These are phyloP conservation scores for Geosmithia morbida DNA, from an alignment of 2,329 filamentous ascomycete species.

Conservation along the genomic window DNA sequence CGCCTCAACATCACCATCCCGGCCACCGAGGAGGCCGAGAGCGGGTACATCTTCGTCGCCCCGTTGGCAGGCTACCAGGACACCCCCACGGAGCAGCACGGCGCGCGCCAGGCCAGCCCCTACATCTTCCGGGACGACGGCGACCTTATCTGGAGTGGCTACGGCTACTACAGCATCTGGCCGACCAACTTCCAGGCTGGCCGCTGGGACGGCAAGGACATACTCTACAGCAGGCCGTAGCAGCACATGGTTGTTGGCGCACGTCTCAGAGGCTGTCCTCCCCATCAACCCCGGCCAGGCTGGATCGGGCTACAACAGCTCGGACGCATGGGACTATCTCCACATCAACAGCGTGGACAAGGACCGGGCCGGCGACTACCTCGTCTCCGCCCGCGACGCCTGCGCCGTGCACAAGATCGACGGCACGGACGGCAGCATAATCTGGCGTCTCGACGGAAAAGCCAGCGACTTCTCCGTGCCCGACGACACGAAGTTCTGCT, in stretches of 20 bases:
- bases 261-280: slow-evolving; percentile 24
- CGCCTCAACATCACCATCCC: slow-evolving; percentile 26
- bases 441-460: slow-evolving; percentile 38
- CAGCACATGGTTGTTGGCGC: too few relatives aligned
- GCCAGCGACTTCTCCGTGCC: slow-evolving; percentile 22
- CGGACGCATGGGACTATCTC: slow-evolving; percentile 37
- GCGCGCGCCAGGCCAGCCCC: slow-evolving; percentile 33
- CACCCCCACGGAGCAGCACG: slow-evolving; percentile 21
- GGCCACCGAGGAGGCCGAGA: slow-evolving; percentile 20
- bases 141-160: slow-evolving; percentile 42
- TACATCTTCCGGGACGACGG: slow-evolving; percentile 41
- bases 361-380: slow-evolving; percentile 29
- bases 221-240: slow-evolving; percentile 37
- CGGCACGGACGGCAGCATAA: slow-evolving; percentile 28
- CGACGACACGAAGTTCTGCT: slow-evolving; percentile 25
- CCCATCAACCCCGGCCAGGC: slow-evolving; percentile 28
- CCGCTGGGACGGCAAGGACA: slow-evolving; percentile 32
- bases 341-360: slow-evolving; percentile 45
- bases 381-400: slow-evolving; percentile 37
- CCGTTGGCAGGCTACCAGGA: slow-evolving; percentile 20
- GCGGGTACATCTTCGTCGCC: slow-evolving; percentile 28
- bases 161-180: slow-evolving; percentile 36
- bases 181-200: slow-evolving; percentile 36
- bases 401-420: slow-evolving; percentile 32
- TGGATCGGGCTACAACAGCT: slow-evolving; percentile 13